A percentile compares a stretch with the other conserved stretches of the same genome.
Evolutionary conservation across 306 rosid genomes (phyloP).

Genomic region (Glycine latifolia): DNA sequence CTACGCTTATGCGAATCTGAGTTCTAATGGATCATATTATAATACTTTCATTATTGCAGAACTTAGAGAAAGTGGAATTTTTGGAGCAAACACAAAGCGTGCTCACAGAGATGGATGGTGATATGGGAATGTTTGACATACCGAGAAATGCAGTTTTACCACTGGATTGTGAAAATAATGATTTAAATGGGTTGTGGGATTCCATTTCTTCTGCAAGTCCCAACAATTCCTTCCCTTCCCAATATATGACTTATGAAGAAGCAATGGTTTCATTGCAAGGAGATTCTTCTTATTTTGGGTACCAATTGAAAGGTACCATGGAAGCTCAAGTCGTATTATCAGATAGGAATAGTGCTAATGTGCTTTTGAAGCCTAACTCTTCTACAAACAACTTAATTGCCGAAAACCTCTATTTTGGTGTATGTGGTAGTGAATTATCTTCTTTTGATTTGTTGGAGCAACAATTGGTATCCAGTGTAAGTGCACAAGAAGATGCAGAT

Average conservation of each 20-base stretch:
- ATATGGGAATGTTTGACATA: constrained; percentile 30
- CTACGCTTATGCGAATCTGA: not conserved
- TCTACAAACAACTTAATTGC: constrained; percentile 34
- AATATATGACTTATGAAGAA: constrained; percentile 33
- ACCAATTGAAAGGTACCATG: constrained; percentile 37
- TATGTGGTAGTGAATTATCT: constrained; percentile 55
- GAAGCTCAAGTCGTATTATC: constrained; percentile 43
- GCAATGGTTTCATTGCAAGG: constrained; percentile 32
- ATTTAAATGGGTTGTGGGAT: constrained; percentile 59
- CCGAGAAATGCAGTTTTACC: constrained; percentile 47
- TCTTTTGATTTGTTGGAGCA: constrained; percentile 56
- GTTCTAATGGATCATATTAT: constrained; percentile 32
- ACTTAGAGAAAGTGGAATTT: constrained; percentile 58
- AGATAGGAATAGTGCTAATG: constrained; percentile 25
- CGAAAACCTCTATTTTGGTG: constrained; percentile 40
- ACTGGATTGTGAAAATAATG: constrained; percentile 52
- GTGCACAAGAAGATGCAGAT: constrained; percentile 48
- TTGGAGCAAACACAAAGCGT: constrained; percentile 64
- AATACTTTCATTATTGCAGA: constrained; percentile 57
- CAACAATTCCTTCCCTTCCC: constrained; percentile 40
- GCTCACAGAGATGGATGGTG: constrained; percentile 53
- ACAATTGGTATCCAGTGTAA: constrained; percentile 45
- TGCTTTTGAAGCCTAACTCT: constrained; percentile 45
- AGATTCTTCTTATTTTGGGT: constrained; percentile 42
- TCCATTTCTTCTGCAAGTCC: constrained; percentile 57